phyloP scores from a whole-genome alignment of 2,329 filamentous ascomycete species.

The Xylariales sp. region DNA sequence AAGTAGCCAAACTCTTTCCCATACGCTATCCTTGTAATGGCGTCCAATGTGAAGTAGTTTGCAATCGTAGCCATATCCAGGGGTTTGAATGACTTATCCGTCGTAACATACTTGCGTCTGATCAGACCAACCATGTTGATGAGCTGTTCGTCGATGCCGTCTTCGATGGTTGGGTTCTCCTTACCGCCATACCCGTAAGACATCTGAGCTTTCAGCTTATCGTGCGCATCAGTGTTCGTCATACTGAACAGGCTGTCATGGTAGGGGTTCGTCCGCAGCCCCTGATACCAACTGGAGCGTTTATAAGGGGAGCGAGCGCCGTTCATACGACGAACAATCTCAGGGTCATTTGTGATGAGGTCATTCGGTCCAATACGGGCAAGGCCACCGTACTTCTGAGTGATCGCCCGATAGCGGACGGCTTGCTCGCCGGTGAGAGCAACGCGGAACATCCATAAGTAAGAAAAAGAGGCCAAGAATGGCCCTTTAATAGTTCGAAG shows the following conservation, averaged over 20 bases:
- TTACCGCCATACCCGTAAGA: slow-evolving; percentile 9
- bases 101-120: slow-evolving; percentile 14
- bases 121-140: slow-evolving; percentile 13
- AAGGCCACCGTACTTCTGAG: slow-evolving; percentile 1
- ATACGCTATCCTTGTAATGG: slow-evolving; percentile 43
- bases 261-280: slow-evolving; percentile 4
- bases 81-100: slow-evolving; percentile 9
- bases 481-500: background rate
- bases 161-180: slow-evolving; percentile 8
- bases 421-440: background rate
- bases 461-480: background rate
- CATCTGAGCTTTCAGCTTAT: slow-evolving; percentile 6
- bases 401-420: background rate
- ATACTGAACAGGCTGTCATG: slow-evolving; percentile 6
- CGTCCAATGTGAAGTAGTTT: slow-evolving; percentile 45
- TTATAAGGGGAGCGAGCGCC: slow-evolving; percentile 6
- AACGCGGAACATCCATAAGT: background rate
- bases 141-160: slow-evolving; percentile 14
- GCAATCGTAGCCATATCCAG: slow-evolving; percentile 39
- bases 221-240: slow-evolving; percentile 7
- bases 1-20: slow-evolving; percentile 41
- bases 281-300: slow-evolving; percentile 9
- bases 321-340: slow-evolving; percentile 7
- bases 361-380: slow-evolving; percentile 7
- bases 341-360: slow-evolving; percentile 8